A percentile compares a stretch with the other conserved stretches of the same genome.
Evolutionary conservation across 441 rosid genomes (phyloP).

Genomic region (Pelargonium citronellum): DNA sequence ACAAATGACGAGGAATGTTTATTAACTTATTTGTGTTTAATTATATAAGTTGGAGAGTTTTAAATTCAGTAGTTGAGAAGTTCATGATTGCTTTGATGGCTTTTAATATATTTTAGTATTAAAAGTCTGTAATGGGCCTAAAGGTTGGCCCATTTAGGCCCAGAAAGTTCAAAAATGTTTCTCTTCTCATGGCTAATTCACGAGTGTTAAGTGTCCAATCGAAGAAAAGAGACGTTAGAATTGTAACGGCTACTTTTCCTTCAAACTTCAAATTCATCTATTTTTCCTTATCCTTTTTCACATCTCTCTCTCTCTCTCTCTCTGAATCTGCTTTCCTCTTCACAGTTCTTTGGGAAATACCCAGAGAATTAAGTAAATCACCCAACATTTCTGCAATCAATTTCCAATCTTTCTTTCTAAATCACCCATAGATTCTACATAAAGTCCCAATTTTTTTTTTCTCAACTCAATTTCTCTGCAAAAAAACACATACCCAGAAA

Average conservation of each 20-base stretch:
- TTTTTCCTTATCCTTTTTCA: not conserved
- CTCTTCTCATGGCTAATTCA: not conserved
- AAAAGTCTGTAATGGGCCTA: too few relatives aligned
- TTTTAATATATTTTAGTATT: too few relatives aligned
- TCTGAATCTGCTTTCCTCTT: not conserved
- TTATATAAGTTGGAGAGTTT: too few relatives aligned
- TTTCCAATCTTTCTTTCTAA: not conserved
- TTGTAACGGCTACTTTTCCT: not conserved
- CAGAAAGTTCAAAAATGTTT: not conserved
- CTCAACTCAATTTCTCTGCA: not conserved
- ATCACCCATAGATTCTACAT: not conserved
- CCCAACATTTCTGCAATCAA: not conserved
- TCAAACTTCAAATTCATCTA: not conserved
- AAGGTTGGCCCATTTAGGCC: not conserved
- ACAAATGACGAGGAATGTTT: too few relatives aligned
- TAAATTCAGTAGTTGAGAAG: too few relatives aligned
- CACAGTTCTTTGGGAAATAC: not conserved
- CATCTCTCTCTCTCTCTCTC: constrained; percentile 11
- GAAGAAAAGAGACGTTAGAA: not conserved
- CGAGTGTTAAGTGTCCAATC: not conserved
- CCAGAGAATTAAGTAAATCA: not conserved
- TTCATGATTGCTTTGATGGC: too few relatives aligned
- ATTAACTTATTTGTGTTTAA: too few relatives aligned
- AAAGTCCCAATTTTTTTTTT: not conserved
- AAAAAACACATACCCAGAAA: constrained; percentile 14